A percentile compares a stretch with the other conserved stretches of the same genome.
phyloP scores from a whole-genome alignment of 495 filamentous ascomycete species.

The Ramalina intermedia region DNA sequence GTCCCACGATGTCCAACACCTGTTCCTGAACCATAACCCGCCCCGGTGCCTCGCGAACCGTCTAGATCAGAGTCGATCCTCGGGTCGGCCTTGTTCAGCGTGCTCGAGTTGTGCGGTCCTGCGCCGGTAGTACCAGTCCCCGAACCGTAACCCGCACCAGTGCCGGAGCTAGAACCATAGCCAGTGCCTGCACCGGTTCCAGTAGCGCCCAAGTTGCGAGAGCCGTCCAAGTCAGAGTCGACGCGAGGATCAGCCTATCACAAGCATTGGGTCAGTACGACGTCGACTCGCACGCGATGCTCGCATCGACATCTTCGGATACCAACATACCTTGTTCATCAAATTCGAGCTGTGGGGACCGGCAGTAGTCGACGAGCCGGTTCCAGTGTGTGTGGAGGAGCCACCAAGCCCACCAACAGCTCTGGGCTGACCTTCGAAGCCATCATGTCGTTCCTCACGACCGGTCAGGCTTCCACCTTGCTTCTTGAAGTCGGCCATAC shows the following conservation, averaged over 20 bases:
- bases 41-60: conserved; percentile 10
- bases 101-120: conserved; percentile 14
- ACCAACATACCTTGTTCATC: neutral
- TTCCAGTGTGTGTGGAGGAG: neutral
- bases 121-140: neutral
- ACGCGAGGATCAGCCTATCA: neutral
- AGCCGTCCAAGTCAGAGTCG: conserved; percentile 13
- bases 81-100: conserved; percentile 16
- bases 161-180: neutral
- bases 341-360: conserved; percentile 10
- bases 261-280: too few species aligned
- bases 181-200: neutral
- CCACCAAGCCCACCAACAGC: conserved; percentile 26
- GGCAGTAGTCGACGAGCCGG: conserved; percentile 6
- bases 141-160: neutral
- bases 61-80: conserved; percentile 15
- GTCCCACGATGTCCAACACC: neutral
- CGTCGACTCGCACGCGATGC: too few species aligned
- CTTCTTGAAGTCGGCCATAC: conserved; percentile 42
- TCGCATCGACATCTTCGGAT: too few species aligned
- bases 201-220: conserved; percentile 6
- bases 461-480: conserved; percentile 41
- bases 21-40: conserved; percentile 1
- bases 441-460: conserved; percentile 37
- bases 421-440: conserved; percentile 41